Evolutionary conservation across 2,329 filamentous ascomycete species (phyloP).

Genomic region (Pseudocercospora crystallina): DNA sequence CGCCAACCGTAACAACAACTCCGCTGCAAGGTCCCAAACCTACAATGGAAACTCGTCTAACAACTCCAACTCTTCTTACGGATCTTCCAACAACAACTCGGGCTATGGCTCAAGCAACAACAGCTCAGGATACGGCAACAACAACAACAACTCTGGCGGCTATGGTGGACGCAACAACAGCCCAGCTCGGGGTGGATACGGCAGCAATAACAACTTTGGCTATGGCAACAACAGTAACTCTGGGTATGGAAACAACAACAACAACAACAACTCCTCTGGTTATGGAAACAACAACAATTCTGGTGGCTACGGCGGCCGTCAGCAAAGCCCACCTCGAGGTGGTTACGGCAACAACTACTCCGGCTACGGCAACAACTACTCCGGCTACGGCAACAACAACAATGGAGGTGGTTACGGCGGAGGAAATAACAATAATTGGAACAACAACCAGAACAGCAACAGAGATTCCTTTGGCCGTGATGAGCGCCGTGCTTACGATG

Average conservation of each 20-base stretch:
- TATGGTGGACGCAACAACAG: no score
- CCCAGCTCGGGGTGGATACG: no score
- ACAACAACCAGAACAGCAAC: slow-evolving; percentile 8
- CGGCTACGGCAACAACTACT: neutral
- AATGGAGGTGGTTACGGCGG: neutral
- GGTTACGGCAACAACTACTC: neutral
- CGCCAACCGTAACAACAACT: slow-evolving; percentile 3
- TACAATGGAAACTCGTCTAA: slow-evolving; percentile 6
- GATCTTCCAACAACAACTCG: slow-evolving; percentile 2
- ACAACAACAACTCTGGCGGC: neutral
- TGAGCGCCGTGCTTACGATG: slow-evolving; percentile 12
- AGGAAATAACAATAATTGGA: neutral
- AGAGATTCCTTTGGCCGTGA: neutral
- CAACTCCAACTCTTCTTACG: neutral
- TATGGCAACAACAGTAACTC: neutral
- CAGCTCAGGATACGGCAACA: neutral
- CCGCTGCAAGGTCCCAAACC: neutral
- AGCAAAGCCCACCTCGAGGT: neutral
- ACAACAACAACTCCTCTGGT: neutral
- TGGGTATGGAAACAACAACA: neutral
- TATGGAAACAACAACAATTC: neutral
- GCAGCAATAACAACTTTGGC: neutral
- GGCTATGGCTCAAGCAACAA: neutral
- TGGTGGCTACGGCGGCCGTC: no score
- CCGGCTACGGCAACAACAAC: neutral